These are phyloP conservation scores for Carnegiea gigantea DNA, from an alignment of 179 eudicot genomes.

Conservation along the genomic window DNA sequence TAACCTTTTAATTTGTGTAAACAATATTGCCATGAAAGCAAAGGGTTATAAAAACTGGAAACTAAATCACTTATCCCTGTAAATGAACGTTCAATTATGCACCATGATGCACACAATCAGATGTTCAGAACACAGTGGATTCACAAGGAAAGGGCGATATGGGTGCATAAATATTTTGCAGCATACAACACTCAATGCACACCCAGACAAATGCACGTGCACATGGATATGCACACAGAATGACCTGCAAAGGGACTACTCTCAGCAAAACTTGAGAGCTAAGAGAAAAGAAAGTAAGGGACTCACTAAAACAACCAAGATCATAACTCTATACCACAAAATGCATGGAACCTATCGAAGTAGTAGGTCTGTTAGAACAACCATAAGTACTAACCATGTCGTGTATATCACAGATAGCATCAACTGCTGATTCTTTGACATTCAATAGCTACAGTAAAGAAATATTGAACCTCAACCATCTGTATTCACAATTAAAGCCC, in stretches of 20 bases:
- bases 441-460: not conserved
- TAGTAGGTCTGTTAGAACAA: not conserved
- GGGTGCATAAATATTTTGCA: not conserved
- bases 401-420: not conserved
- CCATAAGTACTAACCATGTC: not conserved
- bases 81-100: not conserved
- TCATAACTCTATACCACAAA: not conserved
- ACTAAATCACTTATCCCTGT: not conserved
- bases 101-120: not conserved
- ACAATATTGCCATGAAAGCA: not conserved
- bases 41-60: not conserved
- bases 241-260: not conserved
- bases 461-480: conserved; percentile 2
- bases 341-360: not conserved
- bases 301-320: not conserved
- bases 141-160: not conserved
- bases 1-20: not conserved
- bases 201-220: too few relatives aligned
- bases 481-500: not conserved
- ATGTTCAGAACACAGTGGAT: not conserved
- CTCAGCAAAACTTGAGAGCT: not conserved
- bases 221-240: not conserved
- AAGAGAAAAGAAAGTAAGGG: not conserved
- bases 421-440: not conserved
- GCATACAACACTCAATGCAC: not conserved